Evolutionary conservation across 202 grass and related monocot species (phyloP), one percentile per base, ranked within the genome.

Genomic region (Saccharum hybrid): DNA sequence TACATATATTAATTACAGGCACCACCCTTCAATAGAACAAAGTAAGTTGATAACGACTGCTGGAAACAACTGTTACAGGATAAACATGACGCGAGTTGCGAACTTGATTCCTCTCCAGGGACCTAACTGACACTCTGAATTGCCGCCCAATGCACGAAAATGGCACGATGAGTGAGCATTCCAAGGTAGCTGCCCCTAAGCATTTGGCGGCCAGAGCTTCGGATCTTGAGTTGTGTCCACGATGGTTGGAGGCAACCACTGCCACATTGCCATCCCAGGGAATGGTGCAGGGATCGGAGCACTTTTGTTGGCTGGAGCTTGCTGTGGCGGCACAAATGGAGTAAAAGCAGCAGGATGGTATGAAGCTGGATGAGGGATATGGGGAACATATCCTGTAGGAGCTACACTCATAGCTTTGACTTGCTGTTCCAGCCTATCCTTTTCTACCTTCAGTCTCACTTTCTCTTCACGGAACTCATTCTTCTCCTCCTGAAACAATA

Each of bases 191-290:
- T 56, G 3, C 63, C 60, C 71, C 65, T 86, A 93, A 60, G 91
- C 94, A 91, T 97, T 93, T 3, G 94, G 94, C 11, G 94, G 94
- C 94, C 94, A 97, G 22, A 97, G 84, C 85, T 90, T 97, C 68
- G 94, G 84, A 66, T 97, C 94, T 62, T 97, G 91, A 51, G 91
- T 91, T 26, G 94, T 97, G 61, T 97, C 94, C 75, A 97, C 10
- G 0, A 80, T 87, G 0, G 89, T 76, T 18, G 87, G 87, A 34
- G 94, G 94, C 80, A 97, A 42, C 91, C 91, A 97, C 18, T 91
- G 94, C 94, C 91, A 97, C 94, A 97, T 97, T 5, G 91, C 89
- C 85, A 91, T 84, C 49, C 87, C 83, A 31, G 91, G 87, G 80
- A 89, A 97, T 0, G 82, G 75, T 49, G 82, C 49, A 2, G 76